Base-by-base conservation (phyloP, 2,329 filamentous ascomycete genomes). In the Geoglossum cookeanum region DNA sequence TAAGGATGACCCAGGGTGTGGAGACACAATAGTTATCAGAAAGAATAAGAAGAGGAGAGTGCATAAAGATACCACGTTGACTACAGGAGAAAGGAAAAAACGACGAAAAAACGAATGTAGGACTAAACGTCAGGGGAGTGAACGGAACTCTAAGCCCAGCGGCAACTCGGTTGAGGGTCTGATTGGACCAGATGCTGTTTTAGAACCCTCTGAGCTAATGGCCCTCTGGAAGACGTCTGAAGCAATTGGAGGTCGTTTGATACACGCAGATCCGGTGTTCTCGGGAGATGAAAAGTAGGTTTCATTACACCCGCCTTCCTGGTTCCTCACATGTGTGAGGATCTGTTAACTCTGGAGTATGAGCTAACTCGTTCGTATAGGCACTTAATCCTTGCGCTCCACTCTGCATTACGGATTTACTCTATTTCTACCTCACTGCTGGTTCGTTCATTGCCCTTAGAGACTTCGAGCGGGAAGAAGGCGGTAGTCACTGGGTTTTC, bases 391-490 rank as follows among this genome's bases (percentile, higher is more conserved):
- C 68, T 94, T 58, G 79, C 84, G 35, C 87, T 87, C 64, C 78
- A 82, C 59, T 83, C 79, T 32, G 83, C 84, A 8, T 74, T 96
- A 57, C 85, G 89, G 67, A 77, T 95, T 30, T 94, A 92, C 69
- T 85, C 86, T 1, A 80, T 87, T 33, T 74, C 79, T 61, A 89
- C 88, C 57, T 97, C 92, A 1, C 78, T 94, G 55, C 78, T 94
- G 27, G 75, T 87, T 51, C 82, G 87, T 62, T 80, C 81, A 58
- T 83, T 96, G 54, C 72, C 78, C 11, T 72, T 83, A 32, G 68
- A 70, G n/a, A 62, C 73, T 62, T 65, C 69, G 63, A 68, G 73
- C 27, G 68, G 66, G 9, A 44, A 30, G 35, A 39, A 52, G 13
- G 37, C 49, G 15, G 32, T 15, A 22, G 70, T 83, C 27, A 69